Evolutionary conservation across 331 rosid genomes (phyloP).

Genomic region (Dryas integrifolia): DNA sequence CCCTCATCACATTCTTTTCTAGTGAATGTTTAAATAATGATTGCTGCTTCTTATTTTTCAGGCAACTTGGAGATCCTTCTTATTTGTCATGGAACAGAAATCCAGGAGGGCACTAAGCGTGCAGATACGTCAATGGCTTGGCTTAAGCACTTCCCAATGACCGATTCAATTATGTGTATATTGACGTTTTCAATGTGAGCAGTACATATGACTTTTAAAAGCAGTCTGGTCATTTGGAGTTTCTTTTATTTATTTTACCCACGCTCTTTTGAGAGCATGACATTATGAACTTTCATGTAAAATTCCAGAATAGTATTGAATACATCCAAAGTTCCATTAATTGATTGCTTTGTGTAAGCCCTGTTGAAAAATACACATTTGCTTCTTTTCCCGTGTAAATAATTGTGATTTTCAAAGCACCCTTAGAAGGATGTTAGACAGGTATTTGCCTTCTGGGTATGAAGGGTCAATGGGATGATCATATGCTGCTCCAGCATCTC

Average conservation of each 20-base stretch:
- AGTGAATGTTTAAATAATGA: neutral
- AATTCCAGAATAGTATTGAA: slow-evolving; percentile 23
- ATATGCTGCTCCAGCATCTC: slow-evolving; percentile 74
- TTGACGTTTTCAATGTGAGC: slow-evolving; percentile 7
- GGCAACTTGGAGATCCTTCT: slow-evolving; percentile 96
- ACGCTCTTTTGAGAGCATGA: neutral
- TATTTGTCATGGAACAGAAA: slow-evolving; percentile 90
- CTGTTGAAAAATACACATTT: neutral
- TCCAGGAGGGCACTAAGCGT: slow-evolving; percentile 67
- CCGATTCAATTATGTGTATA: slow-evolving; percentile 40
- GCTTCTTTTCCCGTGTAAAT: neutral
- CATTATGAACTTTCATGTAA: slow-evolving; percentile 14
- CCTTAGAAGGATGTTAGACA: slow-evolving; percentile 63
- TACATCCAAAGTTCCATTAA: slow-evolving; percentile 1
- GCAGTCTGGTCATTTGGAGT: slow-evolving; percentile 13
- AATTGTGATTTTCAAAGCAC: slow-evolving; percentile 38
- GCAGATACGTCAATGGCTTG: neutral
- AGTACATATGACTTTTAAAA: slow-evolving; percentile 12
- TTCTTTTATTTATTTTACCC: neutral
- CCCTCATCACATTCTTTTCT: no score
- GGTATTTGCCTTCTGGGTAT: slow-evolving; percentile 84
- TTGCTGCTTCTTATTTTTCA: slow-evolving; percentile 24
- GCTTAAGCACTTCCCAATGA: slow-evolving; percentile 18
- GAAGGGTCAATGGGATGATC: slow-evolving; percentile 84
- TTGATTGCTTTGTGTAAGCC: neutral